Conservation (phyloP, 2,329 filamentous ascomycete genomes). For the Blastomyces percursus region DNA sequence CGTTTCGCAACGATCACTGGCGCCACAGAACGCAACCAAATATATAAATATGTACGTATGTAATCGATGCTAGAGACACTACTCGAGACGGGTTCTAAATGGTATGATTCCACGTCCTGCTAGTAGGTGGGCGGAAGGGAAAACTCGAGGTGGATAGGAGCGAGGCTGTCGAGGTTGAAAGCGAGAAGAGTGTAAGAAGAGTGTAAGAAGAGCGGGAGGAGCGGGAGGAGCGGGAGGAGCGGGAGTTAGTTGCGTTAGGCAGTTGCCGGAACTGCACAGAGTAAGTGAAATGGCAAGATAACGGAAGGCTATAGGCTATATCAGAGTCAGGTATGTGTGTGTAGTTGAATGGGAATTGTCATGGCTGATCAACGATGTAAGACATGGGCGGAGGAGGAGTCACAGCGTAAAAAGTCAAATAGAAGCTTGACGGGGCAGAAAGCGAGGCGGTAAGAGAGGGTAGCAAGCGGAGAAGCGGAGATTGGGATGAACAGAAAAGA, state of each 20-base stretch:
- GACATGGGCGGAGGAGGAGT: slow-evolving; percentile 8
- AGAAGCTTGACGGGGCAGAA: neutral
- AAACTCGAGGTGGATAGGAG: neutral
- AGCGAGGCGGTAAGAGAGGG: slow-evolving; percentile 10
- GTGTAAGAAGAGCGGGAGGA: neutral
- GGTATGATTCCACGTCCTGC: neutral
- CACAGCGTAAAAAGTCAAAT: slow-evolving; percentile 3
- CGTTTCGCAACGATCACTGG: neutral
- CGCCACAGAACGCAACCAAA: neutral
- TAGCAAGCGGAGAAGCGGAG: slow-evolving; percentile 1
- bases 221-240: no score
- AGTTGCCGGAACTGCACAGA: slow-evolving; percentile 4
- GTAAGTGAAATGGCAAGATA: no score
- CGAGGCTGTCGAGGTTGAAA: neutral
- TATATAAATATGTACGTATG: neutral
- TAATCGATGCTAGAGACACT: neutral
- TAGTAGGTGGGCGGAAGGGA: neutral
- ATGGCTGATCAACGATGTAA: slow-evolving; percentile 14
- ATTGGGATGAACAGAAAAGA: slow-evolving; percentile 12
- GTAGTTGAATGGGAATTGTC: slow-evolving; percentile 2
- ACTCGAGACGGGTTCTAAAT: neutral
- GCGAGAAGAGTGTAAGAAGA: neutral
- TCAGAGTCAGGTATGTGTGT: slow-evolving; percentile 1
- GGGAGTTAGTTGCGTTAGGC: neutral
- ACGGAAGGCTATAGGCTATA: neutral